These are phyloP conservation scores for Zelonia costaricensis DNA, from an alignment of 208 protist genomes.

Conservation along the genomic window DNA sequence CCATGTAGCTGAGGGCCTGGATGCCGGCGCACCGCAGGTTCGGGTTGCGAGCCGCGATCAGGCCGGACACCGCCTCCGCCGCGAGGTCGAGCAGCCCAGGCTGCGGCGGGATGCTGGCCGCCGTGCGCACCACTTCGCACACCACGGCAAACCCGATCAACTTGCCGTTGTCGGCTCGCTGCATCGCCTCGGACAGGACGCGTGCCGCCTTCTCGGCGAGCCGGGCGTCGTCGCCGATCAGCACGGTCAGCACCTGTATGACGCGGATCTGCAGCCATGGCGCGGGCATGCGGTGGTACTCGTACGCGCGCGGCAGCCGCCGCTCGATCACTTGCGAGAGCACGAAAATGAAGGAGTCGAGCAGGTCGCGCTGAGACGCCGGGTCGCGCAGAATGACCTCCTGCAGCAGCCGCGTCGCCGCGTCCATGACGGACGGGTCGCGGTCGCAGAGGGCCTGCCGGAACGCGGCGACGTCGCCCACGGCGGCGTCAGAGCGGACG, in stretches of 20 bases:
- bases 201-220: slow-evolving; percentile 63
- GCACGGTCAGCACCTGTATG: slow-evolving; percentile 72
- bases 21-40: slow-evolving; percentile 97
- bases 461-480: slow-evolving; percentile 52
- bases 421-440: slow-evolving; percentile 97
- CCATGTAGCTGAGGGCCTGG: slow-evolving; percentile 90
- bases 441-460: slow-evolving; percentile 90
- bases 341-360: slow-evolving; percentile 92
- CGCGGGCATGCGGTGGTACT: slow-evolving; percentile 96
- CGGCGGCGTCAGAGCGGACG: slow-evolving; percentile 29
- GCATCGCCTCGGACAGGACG: slow-evolving; percentile 86
- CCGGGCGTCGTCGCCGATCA: slow-evolving; percentile 39
- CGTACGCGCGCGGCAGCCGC: slow-evolving; percentile 89
- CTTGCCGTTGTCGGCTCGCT: slow-evolving; percentile 87
- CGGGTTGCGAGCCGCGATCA: slow-evolving; percentile 81
- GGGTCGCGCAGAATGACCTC: slow-evolving; percentile 57
- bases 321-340: slow-evolving; percentile 93
- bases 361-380: slow-evolving; percentile 70
- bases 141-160: slow-evolving; percentile 91
- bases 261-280: slow-evolving; percentile 98
- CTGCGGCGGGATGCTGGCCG: slow-evolving; percentile 90
- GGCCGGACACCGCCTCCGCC: slow-evolving; percentile 64
- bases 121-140: slow-evolving; percentile 86
- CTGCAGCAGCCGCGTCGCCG: slow-evolving; percentile 82
- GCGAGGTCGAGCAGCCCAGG: slow-evolving; percentile 79